Evolutionary conservation across 2,329 filamentous ascomycete genomes (phyloP).

Genomic region (Niveomyces coronatus): DNA sequence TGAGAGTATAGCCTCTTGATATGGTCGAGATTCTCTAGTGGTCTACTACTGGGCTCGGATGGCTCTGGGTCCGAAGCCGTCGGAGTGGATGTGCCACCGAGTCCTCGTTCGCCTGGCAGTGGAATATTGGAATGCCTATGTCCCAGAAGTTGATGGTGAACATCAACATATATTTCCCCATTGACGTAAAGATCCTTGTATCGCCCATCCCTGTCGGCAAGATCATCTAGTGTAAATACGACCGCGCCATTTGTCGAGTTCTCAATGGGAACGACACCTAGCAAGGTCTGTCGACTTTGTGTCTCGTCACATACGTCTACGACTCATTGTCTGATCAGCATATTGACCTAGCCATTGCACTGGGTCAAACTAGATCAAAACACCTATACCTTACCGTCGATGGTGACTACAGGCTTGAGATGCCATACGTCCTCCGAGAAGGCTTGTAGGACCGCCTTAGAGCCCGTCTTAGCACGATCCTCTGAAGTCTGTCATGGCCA

Average conservation of each 20-base stretch:
- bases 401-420: slow-evolving; percentile 40
- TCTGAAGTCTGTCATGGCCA: no score
- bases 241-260: slow-evolving; percentile 94
- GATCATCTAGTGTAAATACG: slow-evolving; percentile 77
- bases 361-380: neutral
- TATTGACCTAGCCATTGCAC: no score
- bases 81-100: slow-evolving; percentile 39
- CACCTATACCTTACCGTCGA: slow-evolving; percentile 29
- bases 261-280: slow-evolving; percentile 86
- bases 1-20: slow-evolving; percentile 80
- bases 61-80: slow-evolving; percentile 35
- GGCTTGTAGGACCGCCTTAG: slow-evolving; percentile 34
- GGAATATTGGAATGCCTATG: slow-evolving; percentile 17
- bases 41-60: slow-evolving; percentile 34
- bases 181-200: slow-evolving; percentile 66
- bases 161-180: slow-evolving; percentile 75
- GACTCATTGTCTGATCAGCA: neutral
- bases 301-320: slow-evolving; percentile 72
- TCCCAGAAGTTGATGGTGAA: slow-evolving; percentile 80
- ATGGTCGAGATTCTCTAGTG: slow-evolving; percentile 42
- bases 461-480: neutral
- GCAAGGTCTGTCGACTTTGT: slow-evolving; percentile 51
- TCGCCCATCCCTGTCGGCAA: slow-evolving; percentile 59
- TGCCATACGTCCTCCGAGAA: slow-evolving; percentile 40
- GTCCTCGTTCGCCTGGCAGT: slow-evolving; percentile 1